A percentile compares a stretch with the other conserved stretches of the same genome.
Evolutionary conservation across 2,329 filamentous ascomycete genomes (phyloP).

Genomic region (Coniochaeta hoffmannii): DNA sequence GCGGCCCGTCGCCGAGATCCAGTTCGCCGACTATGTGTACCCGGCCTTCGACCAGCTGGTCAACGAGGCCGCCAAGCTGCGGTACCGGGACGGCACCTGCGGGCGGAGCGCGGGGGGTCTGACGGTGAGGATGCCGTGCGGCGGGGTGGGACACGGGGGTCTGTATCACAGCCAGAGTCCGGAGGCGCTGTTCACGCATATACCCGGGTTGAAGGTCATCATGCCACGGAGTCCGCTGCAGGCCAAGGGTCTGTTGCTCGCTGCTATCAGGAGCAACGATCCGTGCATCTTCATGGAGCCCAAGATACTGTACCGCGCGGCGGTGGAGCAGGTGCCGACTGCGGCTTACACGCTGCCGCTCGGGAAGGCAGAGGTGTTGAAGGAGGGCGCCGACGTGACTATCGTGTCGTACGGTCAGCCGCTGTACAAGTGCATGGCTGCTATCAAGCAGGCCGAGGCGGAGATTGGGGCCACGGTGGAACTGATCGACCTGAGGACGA

Average conservation of each 20-base stretch:
- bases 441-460: conserved; percentile 66
- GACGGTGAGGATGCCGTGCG: conserved; percentile 84
- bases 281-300: conserved; percentile 92
- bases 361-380: conserved; percentile 77
- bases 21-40: conserved; percentile 92
- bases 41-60: conserved; percentile 92
- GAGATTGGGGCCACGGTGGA: conserved; percentile 73
- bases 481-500: conserved; percentile 77
- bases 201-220: conserved; percentile 78
- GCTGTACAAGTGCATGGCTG: conserved; percentile 73
- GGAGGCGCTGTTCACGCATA: conserved; percentile 79
- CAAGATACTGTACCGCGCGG: conserved; percentile 85
- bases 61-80: conserved; percentile 84
- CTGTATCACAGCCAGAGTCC: conserved; percentile 87
- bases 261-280: conserved; percentile 72
- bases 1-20: conserved; percentile 88
- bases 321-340: conserved; percentile 83
- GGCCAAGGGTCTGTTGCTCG: conserved; percentile 78
- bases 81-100: conserved; percentile 62
- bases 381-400: conserved; percentile 72
- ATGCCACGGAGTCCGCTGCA: conserved; percentile 81
- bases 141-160: conserved; percentile 82
- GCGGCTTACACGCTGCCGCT: conserved; percentile 76
- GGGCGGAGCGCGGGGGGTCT: conserved; percentile 64
- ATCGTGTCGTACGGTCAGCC: conserved; percentile 86